Evolutionary conservation across 345 rosid species (phyloP).

Genomic region (Alliaria petiolata): DNA sequence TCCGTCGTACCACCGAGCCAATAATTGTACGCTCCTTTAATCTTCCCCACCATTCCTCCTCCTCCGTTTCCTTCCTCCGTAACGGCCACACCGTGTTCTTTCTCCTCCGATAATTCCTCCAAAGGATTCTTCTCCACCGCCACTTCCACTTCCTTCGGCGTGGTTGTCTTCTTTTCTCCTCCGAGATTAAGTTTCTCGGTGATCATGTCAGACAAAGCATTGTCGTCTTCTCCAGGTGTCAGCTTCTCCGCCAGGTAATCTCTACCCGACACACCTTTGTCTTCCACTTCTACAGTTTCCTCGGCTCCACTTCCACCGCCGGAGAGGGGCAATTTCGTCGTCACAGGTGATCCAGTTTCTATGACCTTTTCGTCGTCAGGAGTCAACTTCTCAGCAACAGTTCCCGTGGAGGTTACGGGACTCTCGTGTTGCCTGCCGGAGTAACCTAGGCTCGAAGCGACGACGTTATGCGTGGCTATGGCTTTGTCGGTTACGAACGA

Average conservation of each 20-base stretch:
- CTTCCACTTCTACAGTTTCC: conserved; percentile 27
- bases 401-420: neutral
- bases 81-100: conserved; percentile 27
- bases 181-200: conserved; percentile 38
- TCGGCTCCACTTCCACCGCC: neutral
- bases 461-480: conserved; percentile 32
- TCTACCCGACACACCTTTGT: conserved; percentile 38
- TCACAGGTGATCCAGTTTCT: conserved; percentile 31
- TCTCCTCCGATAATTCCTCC: conserved; percentile 17
- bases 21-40: conserved; percentile 52
- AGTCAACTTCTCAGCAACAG: conserved; percentile 37
- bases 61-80: conserved; percentile 22
- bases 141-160: conserved; percentile 49
- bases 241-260: conserved; percentile 52
- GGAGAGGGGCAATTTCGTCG: conserved; percentile 28
- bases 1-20: conserved; percentile 39
- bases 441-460: conserved; percentile 52
- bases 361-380: conserved; percentile 40
- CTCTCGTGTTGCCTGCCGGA: neutral
- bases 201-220: conserved; percentile 50
- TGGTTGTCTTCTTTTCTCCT: conserved; percentile 28
- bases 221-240: conserved; percentile 68
- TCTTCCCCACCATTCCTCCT: conserved; percentile 44
- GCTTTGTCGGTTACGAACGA: conserved; percentile 38
- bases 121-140: conserved; percentile 27